Evolutionary conservation across 2,329 filamentous ascomycete genomes (phyloP).

Genomic region (Diaporthe destruens): DNA sequence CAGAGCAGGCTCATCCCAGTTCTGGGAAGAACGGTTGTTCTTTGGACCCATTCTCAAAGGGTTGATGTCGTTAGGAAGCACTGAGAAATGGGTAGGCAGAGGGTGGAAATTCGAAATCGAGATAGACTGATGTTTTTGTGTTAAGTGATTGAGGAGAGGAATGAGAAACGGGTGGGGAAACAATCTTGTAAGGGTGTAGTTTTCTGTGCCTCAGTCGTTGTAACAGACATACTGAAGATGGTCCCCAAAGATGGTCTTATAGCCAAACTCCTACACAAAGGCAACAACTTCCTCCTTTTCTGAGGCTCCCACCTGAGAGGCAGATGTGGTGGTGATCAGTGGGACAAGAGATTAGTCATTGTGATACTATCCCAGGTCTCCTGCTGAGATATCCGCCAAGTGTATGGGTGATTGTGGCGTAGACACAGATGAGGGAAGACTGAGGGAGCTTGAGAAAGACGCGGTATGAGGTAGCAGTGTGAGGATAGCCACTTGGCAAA

Average conservation of each 20-base stretch:
- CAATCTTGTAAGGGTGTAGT: neutral
- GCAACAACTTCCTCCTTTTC: constrained; percentile 1
- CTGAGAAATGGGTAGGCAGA: neutral
- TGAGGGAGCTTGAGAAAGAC: neutral
- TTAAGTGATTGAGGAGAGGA: neutral
- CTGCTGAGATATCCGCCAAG: constrained; percentile 5
- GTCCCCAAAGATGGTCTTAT: neutral
- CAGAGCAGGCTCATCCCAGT: constrained; percentile 55
- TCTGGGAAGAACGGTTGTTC: constrained; percentile 42
- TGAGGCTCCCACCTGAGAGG: neutral
- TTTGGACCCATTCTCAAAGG: neutral
- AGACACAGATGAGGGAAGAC: neutral
- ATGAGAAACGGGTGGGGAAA: neutral
- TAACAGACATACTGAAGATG: neutral
- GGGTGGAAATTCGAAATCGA: neutral
- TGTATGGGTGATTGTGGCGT: neutral
- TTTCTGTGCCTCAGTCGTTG: neutral
- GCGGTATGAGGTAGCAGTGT: neutral
- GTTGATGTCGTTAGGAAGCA: neutral
- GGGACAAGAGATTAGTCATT: neutral
- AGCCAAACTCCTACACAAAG: neutral
- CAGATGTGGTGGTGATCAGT: constrained; percentile 1
- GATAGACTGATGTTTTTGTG: neutral
- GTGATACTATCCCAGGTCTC: constrained; percentile 1
- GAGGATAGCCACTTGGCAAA: constrained; percentile 9